Base-by-base conservation (phyloP, 2,329 filamentous ascomycete species). In the Conoideocrella luteorostrata region DNA sequence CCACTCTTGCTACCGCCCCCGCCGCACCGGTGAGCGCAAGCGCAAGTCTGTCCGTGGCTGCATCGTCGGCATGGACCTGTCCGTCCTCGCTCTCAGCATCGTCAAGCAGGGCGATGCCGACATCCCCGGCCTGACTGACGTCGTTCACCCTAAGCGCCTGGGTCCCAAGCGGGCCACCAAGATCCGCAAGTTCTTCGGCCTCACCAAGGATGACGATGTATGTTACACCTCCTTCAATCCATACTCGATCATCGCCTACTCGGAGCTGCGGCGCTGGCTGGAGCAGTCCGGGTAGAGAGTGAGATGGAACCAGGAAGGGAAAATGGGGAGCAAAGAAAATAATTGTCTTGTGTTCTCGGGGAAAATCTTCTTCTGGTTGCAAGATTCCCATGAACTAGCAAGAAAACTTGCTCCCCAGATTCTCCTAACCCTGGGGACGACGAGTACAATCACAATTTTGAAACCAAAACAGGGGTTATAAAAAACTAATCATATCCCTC, bases 131-230 rank as follows among this genome's bases (percentile, higher is more conserved):
- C 77, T 98, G 58, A 98, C 93, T 78, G 93, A 98, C 73, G 82
- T 86, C 70, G 89, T 97, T 68, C 87, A 95, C 81, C 93, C 93
- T 74, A 98, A 98, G 88, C 87, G 93, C 66, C 87, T 98, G 68
- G 93, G 93, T 63, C 93, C 93, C 78, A 98, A 98, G 90, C 88
- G 93, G 68, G 93, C 93, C 69, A 95, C 89, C 78, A 98, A 97
- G 89, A 97, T 98, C 78, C 88, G 91, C 75, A 86, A 84, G 71
- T 98, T 98, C 86, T 98, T 97, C 80, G 84, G 88, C 78, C 87
- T 98, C 82, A 91, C 85, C 87, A 97, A 97, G 90, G 90, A 97
- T 85, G 93, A 98, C 81, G 93, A 98, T 87, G 91, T 97, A 86
- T 82, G 87, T 89, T 63, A 63, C 70, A 66, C 63, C 66, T 67